Evolutionary conservation across 1,284 basidiomycete species (phyloP).

Genomic region (Coniferiporia weirii): DNA sequence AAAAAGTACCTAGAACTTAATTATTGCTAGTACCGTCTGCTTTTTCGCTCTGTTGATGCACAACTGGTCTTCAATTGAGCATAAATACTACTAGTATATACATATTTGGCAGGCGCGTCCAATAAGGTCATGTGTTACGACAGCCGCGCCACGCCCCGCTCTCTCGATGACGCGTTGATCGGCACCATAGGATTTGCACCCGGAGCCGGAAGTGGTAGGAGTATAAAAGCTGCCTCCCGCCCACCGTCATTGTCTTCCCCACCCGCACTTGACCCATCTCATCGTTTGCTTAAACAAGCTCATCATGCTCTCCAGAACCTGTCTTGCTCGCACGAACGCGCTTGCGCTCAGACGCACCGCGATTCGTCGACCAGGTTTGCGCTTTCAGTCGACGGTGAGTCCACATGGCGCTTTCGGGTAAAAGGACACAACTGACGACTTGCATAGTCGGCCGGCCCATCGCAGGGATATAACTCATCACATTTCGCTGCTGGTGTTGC

Average conservation of each 20-base stretch:
- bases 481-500: slow-evolving; percentile 30
- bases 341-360: not conserved
- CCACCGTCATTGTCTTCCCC: too few relatives aligned
- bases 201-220: not conserved
- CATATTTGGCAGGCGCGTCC: too few relatives aligned
- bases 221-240: too few relatives aligned
- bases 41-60: not conserved
- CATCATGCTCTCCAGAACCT: not conserved
- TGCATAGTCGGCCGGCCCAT: not conserved
- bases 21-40: not conserved
- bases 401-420: not conserved
- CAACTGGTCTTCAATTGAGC: not conserved
- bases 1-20: not conserved
- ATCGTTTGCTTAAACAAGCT: not conserved
- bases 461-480: slow-evolving; percentile 5
- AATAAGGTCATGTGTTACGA: not conserved
- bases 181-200: not conserved
- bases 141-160: not conserved
- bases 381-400: slow-evolving; percentile 4
- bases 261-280: not conserved
- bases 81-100: not conserved
- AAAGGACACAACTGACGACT: not conserved
- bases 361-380: not conserved
- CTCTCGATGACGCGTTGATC: not conserved
- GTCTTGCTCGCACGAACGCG: not conserved